Evolutionary conservation across 1,284 basidiomycete genomes (phyloP).

Genomic region (Ceratobasidium sp.): DNA sequence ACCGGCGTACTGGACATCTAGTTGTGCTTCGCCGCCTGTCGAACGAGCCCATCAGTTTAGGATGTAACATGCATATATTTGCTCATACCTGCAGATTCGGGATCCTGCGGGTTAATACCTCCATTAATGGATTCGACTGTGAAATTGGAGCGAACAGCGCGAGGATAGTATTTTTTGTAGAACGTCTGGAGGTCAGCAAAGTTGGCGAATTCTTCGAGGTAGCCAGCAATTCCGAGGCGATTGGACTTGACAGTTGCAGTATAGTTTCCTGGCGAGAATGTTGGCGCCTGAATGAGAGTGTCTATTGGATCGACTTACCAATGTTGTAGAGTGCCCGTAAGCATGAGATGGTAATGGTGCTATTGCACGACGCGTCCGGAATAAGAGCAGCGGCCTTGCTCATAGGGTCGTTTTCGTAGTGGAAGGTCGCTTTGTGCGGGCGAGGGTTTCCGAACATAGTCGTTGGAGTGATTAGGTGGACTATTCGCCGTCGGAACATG

Average conservation of each 20-base stretch:
- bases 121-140: conserved; percentile 66
- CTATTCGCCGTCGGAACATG: conserved; percentile 7
- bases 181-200: conserved; percentile 67
- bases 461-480: conserved; percentile 78
- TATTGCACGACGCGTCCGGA: conserved; percentile 62
- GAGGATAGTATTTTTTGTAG: conserved; percentile 64
- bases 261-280: conserved; percentile 4
- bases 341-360: conserved; percentile 58
- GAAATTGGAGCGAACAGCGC: conserved; percentile 63
- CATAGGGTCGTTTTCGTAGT: conserved; percentile 53
- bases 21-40: conserved; percentile 73
- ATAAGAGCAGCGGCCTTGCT: conserved; percentile 50
- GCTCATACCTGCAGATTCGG: conserved; percentile 31
- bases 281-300: background rate
- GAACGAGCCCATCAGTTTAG: conserved; percentile 20
- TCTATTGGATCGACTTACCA: conserved; percentile 4
- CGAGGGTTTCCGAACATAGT: conserved; percentile 74
- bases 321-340: conserved; percentile 67
- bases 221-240: conserved; percentile 62
- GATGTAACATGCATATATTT: background rate
- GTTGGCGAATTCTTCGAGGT: conserved; percentile 68
- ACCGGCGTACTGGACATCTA: conserved; percentile 73
- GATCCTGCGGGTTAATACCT: conserved; percentile 50
- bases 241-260: conserved; percentile 28
- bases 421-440: conserved; percentile 63